Base-by-base conservation (phyloP, 345 rosid genomes). In the Lepidium aucheri region DNA sequence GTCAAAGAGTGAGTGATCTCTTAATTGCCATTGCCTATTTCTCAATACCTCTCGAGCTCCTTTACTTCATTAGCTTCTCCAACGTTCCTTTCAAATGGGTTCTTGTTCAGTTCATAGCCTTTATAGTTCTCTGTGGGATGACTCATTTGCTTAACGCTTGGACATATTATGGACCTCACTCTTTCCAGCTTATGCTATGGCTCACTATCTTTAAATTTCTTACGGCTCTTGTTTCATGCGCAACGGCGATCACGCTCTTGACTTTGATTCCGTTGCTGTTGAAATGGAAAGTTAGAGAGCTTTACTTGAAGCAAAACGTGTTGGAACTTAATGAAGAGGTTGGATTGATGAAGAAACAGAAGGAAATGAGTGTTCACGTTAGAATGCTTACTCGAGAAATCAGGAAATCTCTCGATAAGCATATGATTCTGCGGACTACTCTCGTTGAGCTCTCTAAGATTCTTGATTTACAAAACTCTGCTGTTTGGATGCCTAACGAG, bases 51-150 rank as follows among this genome's bases (percentile, higher is more conserved):
- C 81, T 93, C 2, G 98, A 93, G 75, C 84, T 93, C 7, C 90
- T 93, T 44, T 93, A 86, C 86, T 93, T 93, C 65, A 72, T 93
- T 66, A 93, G 97, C 78, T 88, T 85, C 80, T 83, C 98, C 22
- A 82, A 86, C 52, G 75, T 93, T 63, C 98, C 98, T 9, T 93
- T 93, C 79, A 93, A 93, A 86, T 93, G 98, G 98, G 98, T 93
- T 38, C 88, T 93, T 9, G 72, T 84, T 60, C 83, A 85, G 54
- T 93, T 93, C 74, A 84, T 93, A 47, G 91, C 89, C 1, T 93
- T 93, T 68, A 93, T 93, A 24, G 97, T 93, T 57, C 96, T 93
- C 45, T 93, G 98, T 70, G 98, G 98, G 6, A 78, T 93, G 81
- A 84, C 97, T 15, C 98, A 93, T 76, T 68, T 93, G 81, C 82